These are phyloP conservation scores for Ceriops decandra DNA, from an alignment of 345 rosid species.

Conservation along the genomic window DNA sequence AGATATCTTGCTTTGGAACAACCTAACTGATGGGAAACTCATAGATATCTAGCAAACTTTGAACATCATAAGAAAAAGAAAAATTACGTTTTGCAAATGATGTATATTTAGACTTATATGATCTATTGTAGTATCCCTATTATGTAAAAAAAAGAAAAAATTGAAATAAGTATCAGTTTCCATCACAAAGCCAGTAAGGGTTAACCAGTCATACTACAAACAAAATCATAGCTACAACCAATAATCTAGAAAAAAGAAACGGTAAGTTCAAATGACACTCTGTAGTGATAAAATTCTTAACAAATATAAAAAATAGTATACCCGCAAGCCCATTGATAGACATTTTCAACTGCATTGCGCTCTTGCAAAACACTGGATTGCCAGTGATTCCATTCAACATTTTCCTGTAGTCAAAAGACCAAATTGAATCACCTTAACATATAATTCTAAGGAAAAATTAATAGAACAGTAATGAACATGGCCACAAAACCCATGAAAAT, in stretches of 20 bases:
- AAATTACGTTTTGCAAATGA: too few species aligned
- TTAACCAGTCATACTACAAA: too few species aligned
- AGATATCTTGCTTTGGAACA: too few species aligned
- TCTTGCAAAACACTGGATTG: constrained; percentile 67
- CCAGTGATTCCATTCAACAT: constrained; percentile 84
- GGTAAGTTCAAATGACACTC: not conserved
- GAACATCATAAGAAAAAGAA: too few species aligned
- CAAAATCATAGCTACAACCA: not conserved
- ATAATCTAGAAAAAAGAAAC: not conserved
- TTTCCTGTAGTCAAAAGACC: constrained; percentile 47
- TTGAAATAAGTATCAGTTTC: too few species aligned
- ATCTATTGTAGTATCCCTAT: too few species aligned
- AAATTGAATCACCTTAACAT: constrained; percentile 12
- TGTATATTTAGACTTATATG: too few species aligned
- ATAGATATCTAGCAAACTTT: too few species aligned
- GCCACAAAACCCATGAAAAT: not conserved
- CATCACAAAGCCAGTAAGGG: too few species aligned
- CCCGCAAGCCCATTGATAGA: constrained; percentile 96
- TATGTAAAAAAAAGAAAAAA: too few species aligned
- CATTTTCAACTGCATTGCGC: constrained; percentile 88
- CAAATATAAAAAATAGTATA: constrained; percentile 31
- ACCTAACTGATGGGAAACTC: too few species aligned
- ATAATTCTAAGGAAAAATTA: not conserved
- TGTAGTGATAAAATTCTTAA: constrained; percentile 8
- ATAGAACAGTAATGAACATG: not conserved